Conservation (phyloP, 2,329 filamentous ascomycete species). For the Fusarium metavorans region DNA sequence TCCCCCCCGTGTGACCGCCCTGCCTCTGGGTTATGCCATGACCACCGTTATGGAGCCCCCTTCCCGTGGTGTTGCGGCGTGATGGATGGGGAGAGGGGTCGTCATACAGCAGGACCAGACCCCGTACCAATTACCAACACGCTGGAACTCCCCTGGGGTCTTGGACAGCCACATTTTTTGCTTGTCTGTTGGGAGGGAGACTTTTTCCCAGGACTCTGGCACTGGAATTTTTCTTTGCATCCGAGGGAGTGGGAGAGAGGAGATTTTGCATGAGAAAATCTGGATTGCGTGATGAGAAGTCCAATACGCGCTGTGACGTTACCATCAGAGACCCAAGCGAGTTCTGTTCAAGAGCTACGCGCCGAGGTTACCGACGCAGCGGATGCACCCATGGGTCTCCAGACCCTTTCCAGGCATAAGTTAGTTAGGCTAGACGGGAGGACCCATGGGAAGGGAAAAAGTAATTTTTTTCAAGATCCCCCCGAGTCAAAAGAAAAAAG, state of each 20-base stretch:
- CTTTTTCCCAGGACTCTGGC: not conserved
- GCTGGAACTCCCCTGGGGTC: not conserved
- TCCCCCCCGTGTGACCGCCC: not conserved
- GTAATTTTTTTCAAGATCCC: not conserved
- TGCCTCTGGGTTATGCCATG: not conserved
- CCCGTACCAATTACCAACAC: not conserved
- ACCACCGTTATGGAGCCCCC: constrained; percentile 5
- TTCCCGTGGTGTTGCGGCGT: not conserved
- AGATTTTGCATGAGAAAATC: not conserved
- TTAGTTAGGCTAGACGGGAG: not conserved
- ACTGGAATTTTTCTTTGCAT: not conserved
- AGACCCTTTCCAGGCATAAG: not conserved
- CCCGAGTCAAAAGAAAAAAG: not conserved
- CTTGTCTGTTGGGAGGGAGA: not conserved
- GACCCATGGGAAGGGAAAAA: not conserved
- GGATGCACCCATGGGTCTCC: not conserved
- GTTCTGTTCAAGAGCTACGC: not conserved
- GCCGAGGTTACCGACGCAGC: not conserved
- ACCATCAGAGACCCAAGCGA: not conserved
- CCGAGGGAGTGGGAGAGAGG: not conserved
- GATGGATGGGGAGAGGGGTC: not conserved
- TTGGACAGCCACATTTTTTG: not conserved
- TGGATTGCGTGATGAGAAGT: not conserved
- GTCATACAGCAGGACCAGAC: not conserved
- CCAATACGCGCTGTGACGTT: not conserved